These are phyloP conservation scores for Stevia rebaudiana DNA, from an alignment of 140 eudicot species.

Conservation along the genomic window DNA sequence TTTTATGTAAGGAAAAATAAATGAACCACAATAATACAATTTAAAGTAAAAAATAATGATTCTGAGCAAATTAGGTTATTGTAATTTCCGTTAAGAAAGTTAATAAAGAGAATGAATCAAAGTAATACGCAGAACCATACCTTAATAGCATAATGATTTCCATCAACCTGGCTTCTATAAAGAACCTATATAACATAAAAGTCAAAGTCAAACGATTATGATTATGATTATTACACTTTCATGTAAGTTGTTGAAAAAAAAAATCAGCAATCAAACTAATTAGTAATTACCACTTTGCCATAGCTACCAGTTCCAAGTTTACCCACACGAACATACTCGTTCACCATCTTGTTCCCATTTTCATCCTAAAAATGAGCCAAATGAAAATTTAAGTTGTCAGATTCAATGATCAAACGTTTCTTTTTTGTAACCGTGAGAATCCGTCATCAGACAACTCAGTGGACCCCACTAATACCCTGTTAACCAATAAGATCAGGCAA, in stretches of 20 bases:
- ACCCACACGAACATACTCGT: slow-evolving; percentile 68
- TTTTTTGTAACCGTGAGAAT: not conserved
- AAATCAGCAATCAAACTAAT: slow-evolving; percentile 22
- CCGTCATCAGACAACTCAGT: not conserved
- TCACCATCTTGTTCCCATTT: slow-evolving; percentile 78
- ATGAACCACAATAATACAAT: not conserved
- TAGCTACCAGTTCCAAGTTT: slow-evolving; percentile 97
- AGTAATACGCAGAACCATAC: slow-evolving; percentile 30
- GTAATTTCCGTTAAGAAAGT: not conserved
- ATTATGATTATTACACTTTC: slow-evolving; percentile 10
- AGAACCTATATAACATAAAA: slow-evolving; percentile 58
- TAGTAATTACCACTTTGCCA: slow-evolving; percentile 92
- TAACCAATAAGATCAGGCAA: not conserved
- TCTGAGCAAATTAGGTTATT: slow-evolving; percentile 8
- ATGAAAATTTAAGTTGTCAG: not conserved
- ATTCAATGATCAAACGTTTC: not conserved
- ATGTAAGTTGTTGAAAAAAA: not conserved
- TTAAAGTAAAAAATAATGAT: not conserved
- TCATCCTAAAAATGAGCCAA: slow-evolving; percentile 53
- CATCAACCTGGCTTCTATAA: slow-evolving; percentile 67
- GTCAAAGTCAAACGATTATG: not conserved
- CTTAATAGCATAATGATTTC: slow-evolving; percentile 94
- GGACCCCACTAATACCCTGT: not conserved
- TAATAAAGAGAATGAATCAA: not conserved
- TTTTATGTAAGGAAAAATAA: not conserved